Evolutionary conservation across 2,329 filamentous ascomycete genomes (phyloP).

Genomic region (Hymenoscyphus repandus): DNA sequence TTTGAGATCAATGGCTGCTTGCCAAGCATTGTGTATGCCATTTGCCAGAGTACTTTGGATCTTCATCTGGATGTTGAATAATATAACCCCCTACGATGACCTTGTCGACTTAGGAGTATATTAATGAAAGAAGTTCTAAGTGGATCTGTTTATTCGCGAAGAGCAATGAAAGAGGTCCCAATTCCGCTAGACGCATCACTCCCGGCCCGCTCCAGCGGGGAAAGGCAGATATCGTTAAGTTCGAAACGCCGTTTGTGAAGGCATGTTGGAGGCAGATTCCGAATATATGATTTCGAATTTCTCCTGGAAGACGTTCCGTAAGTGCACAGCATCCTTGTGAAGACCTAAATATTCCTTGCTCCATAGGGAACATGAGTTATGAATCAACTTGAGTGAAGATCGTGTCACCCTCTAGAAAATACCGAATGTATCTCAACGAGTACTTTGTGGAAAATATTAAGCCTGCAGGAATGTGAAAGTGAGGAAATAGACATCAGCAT

Average conservation of each 20-base stretch:
- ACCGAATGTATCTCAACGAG: no score
- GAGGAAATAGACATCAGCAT: no score
- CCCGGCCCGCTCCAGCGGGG: conserved; percentile 6
- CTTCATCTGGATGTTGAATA: conserved; percentile 13
- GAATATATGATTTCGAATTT: conserved; percentile 15
- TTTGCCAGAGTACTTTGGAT: conserved; percentile 11
- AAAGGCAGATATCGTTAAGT: conserved; percentile 1
- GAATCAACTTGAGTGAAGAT: no score
- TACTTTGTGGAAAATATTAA: no score
- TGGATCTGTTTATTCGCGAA: conserved; percentile 16
- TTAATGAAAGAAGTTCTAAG: conserved; percentile 9
- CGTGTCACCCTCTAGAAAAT: no score
- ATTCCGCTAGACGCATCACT: conserved; percentile 6
- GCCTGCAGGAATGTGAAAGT: no score
- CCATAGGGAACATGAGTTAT: no score
- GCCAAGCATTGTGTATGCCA: conserved; percentile 9
- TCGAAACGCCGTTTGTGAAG: not conserved
- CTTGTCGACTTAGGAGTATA: conserved; percentile 12
- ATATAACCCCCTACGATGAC: conserved; percentile 13
- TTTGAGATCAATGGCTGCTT: conserved; percentile 3
- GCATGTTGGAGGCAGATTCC: conserved; percentile 8
- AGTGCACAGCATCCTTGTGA: not conserved
- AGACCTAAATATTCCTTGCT: not conserved
- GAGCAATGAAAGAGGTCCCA: conserved; percentile 13
- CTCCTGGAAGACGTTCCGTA: conserved; percentile 9